Evolutionary conservation across 208 protist genomes (phyloP).

Genomic region (Porcisia deanei): DNA sequence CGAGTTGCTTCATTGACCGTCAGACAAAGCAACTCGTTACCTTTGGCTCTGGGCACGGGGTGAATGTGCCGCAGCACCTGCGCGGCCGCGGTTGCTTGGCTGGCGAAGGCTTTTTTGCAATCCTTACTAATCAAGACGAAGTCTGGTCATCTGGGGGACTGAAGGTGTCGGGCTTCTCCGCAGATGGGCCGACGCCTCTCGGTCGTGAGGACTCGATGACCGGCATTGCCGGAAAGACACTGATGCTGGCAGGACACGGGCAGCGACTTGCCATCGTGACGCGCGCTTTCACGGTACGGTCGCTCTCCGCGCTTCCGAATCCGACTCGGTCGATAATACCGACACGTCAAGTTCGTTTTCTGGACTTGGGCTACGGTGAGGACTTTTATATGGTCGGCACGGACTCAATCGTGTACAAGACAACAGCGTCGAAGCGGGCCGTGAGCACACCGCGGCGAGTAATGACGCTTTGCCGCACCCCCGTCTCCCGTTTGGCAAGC

Average conservation of each 20-base stretch:
- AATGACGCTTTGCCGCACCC: slow-evolving; percentile 74
- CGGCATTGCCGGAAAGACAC: slow-evolving; percentile 59
- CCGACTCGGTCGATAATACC: slow-evolving; percentile 79
- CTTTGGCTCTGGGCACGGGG: slow-evolving; percentile 63
- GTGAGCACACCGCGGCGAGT: slow-evolving; percentile 84
- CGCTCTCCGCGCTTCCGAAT: slow-evolving; percentile 76
- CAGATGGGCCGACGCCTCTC: slow-evolving; percentile 45
- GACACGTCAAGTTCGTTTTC: slow-evolving; percentile 65
- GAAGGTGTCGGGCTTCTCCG: slow-evolving; percentile 51
- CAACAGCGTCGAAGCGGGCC: slow-evolving; percentile 58
- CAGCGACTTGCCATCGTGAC: slow-evolving; percentile 73
- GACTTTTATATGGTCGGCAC: slow-evolving; percentile 90
- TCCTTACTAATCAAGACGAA: slow-evolving; percentile 86
- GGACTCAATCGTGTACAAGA: slow-evolving; percentile 88
- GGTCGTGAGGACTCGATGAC: slow-evolving; percentile 67
- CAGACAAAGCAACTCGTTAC: slow-evolving; percentile 74
- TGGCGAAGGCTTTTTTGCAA: slow-evolving; percentile 81
- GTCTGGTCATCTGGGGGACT: slow-evolving; percentile 79
- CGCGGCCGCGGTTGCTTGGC: slow-evolving; percentile 78
- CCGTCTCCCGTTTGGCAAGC: slow-evolving; percentile 77
- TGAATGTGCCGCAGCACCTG: slow-evolving; percentile 79
- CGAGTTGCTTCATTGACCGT: slow-evolving; percentile 82
- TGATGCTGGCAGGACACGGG: slow-evolving; percentile 78
- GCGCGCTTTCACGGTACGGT: slow-evolving; percentile 73
- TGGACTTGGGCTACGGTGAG: slow-evolving; percentile 80